A percentile compares a stretch with the other conserved stretches of the same genome.
phyloP scores from a whole-genome alignment of 2,329 filamentous ascomycete genomes.

The Colletotrichum euphorbiae region DNA sequence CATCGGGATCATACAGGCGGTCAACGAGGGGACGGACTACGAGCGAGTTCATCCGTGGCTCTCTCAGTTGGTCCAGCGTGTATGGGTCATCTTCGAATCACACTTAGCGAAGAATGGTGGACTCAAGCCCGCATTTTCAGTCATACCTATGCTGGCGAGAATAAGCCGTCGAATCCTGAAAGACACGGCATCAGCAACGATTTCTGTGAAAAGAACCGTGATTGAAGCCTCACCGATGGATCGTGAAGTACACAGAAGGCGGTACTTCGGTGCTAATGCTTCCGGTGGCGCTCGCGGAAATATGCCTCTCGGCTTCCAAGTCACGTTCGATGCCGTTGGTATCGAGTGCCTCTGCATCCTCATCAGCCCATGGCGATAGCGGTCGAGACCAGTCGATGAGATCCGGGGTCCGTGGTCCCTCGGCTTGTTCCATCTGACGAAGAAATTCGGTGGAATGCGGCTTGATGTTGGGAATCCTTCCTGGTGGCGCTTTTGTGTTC shows the following conservation, averaged over 20 bases:
- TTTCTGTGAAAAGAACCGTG: neutral
- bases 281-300: slow-evolving; percentile 24
- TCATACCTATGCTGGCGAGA: slow-evolving; percentile 29
- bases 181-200: neutral
- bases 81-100: slow-evolving; percentile 53
- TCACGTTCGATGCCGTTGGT: slow-evolving; percentile 13
- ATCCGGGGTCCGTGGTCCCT: slow-evolving; percentile 29
- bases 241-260: slow-evolving; percentile 33
- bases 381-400: slow-evolving; percentile 37
- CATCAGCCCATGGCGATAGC: slow-evolving; percentile 35
- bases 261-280: slow-evolving; percentile 25
- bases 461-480: neutral
- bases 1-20: slow-evolving; percentile 72
- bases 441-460: neutral
- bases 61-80: slow-evolving; percentile 71
- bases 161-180: slow-evolving; percentile 30
- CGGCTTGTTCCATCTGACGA: slow-evolving; percentile 35
- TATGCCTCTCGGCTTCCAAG: slow-evolving; percentile 28
- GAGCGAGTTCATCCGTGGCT: slow-evolving; percentile 74
- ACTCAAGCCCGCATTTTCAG: neutral
- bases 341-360: neutral
- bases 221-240: slow-evolving; percentile 24
- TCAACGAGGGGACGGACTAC: slow-evolving; percentile 77
- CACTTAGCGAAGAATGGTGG: too few relatives aligned
- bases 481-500: neutral